These are phyloP conservation scores for Wickerhamiella musiphila DNA, from an alignment of 805 yeast species.

Conservation along the genomic window DNA sequence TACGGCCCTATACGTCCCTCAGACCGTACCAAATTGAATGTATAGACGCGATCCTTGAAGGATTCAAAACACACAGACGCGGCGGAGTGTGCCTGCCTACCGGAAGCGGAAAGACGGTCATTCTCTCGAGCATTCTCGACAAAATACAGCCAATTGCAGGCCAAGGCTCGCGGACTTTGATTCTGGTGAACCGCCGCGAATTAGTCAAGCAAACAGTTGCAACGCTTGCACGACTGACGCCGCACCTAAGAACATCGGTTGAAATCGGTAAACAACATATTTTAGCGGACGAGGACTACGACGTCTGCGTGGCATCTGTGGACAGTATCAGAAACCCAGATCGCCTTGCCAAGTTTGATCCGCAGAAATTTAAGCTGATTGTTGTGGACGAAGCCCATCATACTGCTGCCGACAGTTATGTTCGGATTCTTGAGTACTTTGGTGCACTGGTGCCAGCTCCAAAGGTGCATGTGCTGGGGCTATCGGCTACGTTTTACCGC, in stretches of 20 bases:
- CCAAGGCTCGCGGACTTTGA: slow-evolving; percentile 27
- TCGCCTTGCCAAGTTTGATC: slow-evolving; percentile 37
- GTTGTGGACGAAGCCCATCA: slow-evolving; percentile 90
- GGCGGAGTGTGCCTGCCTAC: slow-evolving; percentile 80
- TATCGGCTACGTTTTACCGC: slow-evolving; percentile 74
- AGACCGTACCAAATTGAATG: slow-evolving; percentile 55
- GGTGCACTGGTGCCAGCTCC: slow-evolving; percentile 22
- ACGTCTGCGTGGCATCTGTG: slow-evolving; percentile 63
- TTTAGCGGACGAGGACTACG: slow-evolving; percentile 28
- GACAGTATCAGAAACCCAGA: slow-evolving; percentile 37
- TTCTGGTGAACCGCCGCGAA: slow-evolving; percentile 71
- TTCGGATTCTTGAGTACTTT: slow-evolving; percentile 41
- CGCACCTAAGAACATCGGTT: slow-evolving; percentile 35
- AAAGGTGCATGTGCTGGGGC: slow-evolving; percentile 50
- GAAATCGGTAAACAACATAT: slow-evolving; percentile 44
- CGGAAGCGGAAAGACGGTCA: slow-evolving; percentile 88
- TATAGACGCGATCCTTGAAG: slow-evolving; percentile 33
- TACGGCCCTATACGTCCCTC: too few relatives aligned
- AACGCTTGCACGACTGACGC: slow-evolving; percentile 31
- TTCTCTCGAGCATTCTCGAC: slow-evolving; percentile 27
- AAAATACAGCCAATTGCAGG: slow-evolving; percentile 21
- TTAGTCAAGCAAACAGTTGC: slow-evolving; percentile 51
- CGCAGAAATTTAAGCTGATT: slow-evolving; percentile 48
- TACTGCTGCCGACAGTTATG: slow-evolving; percentile 57
- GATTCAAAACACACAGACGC: slow-evolving; percentile 34